Conservation (phyloP, 805 yeast genomes). For the Wickerhamomyces bovis region DNA sequence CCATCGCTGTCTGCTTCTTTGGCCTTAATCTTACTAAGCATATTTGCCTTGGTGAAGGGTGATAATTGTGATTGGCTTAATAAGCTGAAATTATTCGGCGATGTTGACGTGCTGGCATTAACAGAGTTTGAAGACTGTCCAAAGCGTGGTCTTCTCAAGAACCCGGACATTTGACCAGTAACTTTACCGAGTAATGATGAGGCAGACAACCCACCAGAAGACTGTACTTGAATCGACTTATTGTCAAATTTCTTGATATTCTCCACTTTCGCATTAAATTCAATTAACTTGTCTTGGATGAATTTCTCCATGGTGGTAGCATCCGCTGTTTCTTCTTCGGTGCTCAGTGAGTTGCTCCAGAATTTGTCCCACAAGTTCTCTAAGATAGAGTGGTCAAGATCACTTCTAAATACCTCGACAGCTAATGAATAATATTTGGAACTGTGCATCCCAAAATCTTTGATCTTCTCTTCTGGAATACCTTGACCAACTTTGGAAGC, state of each 20-base stretch:
- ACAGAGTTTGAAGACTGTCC: neutral
- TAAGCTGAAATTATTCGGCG: conserved; percentile 3
- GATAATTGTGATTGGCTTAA: conserved; percentile 14
- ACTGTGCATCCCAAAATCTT: conserved; percentile 68
- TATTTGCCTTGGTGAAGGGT: conserved; percentile 20
- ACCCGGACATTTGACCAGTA: neutral
- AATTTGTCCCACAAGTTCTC: conserved; percentile 37
- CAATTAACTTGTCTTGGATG: conserved; percentile 7
- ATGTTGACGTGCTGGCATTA: conserved; percentile 1
- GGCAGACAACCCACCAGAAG: neutral
- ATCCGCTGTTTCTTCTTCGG: conserved; percentile 9
- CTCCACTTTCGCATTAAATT: conserved; percentile 13
- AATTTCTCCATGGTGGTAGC: conserved; percentile 2
- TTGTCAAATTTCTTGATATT: conserved; percentile 4
- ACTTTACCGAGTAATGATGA: neutral
- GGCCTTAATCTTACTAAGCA: conserved; percentile 12
- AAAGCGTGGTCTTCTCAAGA: neutral
- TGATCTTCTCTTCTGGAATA: conserved; percentile 46
- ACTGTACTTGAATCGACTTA: neutral
- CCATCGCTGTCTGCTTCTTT: conserved; percentile 18
- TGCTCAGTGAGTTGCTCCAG: conserved; percentile 38
- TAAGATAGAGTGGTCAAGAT: conserved; percentile 42
- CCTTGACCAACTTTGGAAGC: conserved; percentile 3
- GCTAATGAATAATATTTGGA: conserved; percentile 62
- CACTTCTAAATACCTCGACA: conserved; percentile 51